Conservation (phyloP, 2,329 filamentous ascomycete genomes). For the Curvularia eragrostidis region DNA sequence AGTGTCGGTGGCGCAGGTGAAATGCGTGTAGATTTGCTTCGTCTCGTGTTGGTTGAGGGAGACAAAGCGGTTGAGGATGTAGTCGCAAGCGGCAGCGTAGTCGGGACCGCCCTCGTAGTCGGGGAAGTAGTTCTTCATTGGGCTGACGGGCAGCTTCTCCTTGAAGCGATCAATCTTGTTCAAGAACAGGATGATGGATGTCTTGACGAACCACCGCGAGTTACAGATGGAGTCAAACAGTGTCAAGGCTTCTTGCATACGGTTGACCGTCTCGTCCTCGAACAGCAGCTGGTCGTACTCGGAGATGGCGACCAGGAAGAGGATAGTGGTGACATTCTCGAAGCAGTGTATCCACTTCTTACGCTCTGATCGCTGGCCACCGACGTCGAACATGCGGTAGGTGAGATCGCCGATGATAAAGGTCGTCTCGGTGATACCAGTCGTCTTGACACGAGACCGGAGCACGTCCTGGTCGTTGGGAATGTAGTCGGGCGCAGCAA, state of each 20-base stretch:
- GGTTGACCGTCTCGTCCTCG: conserved; percentile 87
- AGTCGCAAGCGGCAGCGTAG: conserved; percentile 95
- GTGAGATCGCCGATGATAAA: conserved; percentile 95
- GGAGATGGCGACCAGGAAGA: conserved; percentile 95
- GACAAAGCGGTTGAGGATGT: conserved; percentile 98
- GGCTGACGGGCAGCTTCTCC: conserved; percentile 74
- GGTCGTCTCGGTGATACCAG: conserved; percentile 94
- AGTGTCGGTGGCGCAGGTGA: conserved; percentile 97
- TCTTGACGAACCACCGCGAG: conserved; percentile 75
- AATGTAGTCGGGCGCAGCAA: conserved; percentile 89
- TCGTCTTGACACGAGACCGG: conserved; percentile 95
- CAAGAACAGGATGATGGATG: conserved; percentile 74
- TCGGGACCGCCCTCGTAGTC: conserved; percentile 88
- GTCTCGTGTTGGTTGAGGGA: conserved; percentile 98
- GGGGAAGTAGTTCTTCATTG: conserved; percentile 78
- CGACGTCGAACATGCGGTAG: conserved; percentile 96
- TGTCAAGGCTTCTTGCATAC: conserved; percentile 75
- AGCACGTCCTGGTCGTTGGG: conserved; percentile 95
- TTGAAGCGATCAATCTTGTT: conserved; percentile 80
- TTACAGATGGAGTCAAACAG: conserved; percentile 77
- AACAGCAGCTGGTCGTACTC: conserved; percentile 97
- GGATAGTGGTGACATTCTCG: conserved; percentile 95
- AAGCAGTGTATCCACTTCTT: conserved; percentile 97
- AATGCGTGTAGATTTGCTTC: conserved; percentile 99
- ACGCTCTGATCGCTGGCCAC: conserved; percentile 87